A percentile compares a stretch with the other conserved stretches of the same genome.
Evolutionary conservation across 1,284 basidiomycete genomes (phyloP).

Genomic region (Cryptococcus amylolentus): DNA sequence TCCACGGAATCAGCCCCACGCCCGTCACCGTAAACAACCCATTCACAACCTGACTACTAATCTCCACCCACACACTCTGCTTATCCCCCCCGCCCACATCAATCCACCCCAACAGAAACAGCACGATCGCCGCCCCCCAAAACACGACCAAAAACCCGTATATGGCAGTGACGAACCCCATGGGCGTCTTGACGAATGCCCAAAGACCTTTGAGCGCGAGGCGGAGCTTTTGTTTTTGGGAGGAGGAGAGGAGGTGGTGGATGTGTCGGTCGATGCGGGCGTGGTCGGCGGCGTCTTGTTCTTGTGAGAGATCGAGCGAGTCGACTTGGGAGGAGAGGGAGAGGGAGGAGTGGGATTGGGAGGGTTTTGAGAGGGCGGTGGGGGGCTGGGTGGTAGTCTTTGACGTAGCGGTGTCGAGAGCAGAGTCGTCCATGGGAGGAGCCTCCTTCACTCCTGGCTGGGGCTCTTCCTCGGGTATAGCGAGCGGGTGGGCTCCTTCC

Average conservation of each 20-base stretch:
- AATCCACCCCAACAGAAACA: constrained; percentile 59
- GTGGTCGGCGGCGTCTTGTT: constrained; percentile 16
- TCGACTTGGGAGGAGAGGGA: background rate
- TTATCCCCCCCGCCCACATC: constrained; percentile 33
- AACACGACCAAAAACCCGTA: constrained; percentile 76
- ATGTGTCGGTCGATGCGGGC: constrained; percentile 59
- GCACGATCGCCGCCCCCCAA: constrained; percentile 79
- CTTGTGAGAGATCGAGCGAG: background rate
- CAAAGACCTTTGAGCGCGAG: constrained; percentile 68
- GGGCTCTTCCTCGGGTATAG: constrained; percentile 9
- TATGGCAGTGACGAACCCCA: constrained; percentile 66
- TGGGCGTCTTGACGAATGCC: constrained; percentile 73
- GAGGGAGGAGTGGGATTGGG: constrained; percentile 4
- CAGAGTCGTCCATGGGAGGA: background rate
- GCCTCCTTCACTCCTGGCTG: background rate
- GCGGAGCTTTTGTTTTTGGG: constrained; percentile 61
- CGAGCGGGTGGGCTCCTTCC: constrained; percentile 4
- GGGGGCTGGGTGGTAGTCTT: constrained; percentile 17
- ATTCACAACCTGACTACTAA: constrained; percentile 68
- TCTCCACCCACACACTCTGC: constrained; percentile 55
- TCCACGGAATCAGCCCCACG: constrained; percentile 62
- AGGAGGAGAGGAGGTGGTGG: constrained; percentile 61
- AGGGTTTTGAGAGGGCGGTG: constrained; percentile 5
- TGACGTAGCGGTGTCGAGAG: background rate
- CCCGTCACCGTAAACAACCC: constrained; percentile 76